Evolutionary conservation across 2,329 filamentous ascomycete species (phyloP), one percentile per base, ranked within the genome.

Genomic region (Fusarium guadeloupense): DNA sequence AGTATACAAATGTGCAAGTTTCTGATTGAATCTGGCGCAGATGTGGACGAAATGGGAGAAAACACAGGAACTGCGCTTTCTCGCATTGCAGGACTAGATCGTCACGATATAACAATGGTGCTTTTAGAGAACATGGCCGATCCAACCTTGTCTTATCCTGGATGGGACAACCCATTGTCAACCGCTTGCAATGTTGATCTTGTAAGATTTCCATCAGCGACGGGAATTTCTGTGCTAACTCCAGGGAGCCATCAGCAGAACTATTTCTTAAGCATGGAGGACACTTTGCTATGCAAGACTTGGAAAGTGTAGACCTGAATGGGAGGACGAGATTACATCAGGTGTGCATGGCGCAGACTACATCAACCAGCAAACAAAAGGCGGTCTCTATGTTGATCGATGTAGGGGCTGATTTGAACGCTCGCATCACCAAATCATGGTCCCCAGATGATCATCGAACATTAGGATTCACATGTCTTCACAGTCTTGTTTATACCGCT

Each of bases 71-170:
- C 57, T 10, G 46, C 57, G 1, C 43, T 62, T 2, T 53, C 49
- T 1, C 35, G 21, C 4, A 61, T 61, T 17, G 30, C 52, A 8
- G 57, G 52, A 0, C 5, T 53, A 2, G 31, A 16, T 3, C 35
- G 33, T 0, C 43, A 61, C 6, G 57, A 61, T 9, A 61, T 41
- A 2, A 56, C 42, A 12, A 12, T 53, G 5, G n/a, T 61, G 7
- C n/a, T 62, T 1, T 13, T 61, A 0, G 38, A 62, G 19, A 61
- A 46, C 2, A 61, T 61, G 52, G 59, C 59, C 7, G 57, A 62
- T 7, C 57, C 52, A 4, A 56, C 49, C 0, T 12, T 56, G 1
- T 54, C 49, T 1, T 54, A 54, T 8, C 49, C 49, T 1, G 49
- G 53, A 7, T 56, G 49, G 49, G 49, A 56, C 4, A 54, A 56